Conservation (phyloP, 1,284 basidiomycete species). For the Ceraceosorus guamensis region DNA sequence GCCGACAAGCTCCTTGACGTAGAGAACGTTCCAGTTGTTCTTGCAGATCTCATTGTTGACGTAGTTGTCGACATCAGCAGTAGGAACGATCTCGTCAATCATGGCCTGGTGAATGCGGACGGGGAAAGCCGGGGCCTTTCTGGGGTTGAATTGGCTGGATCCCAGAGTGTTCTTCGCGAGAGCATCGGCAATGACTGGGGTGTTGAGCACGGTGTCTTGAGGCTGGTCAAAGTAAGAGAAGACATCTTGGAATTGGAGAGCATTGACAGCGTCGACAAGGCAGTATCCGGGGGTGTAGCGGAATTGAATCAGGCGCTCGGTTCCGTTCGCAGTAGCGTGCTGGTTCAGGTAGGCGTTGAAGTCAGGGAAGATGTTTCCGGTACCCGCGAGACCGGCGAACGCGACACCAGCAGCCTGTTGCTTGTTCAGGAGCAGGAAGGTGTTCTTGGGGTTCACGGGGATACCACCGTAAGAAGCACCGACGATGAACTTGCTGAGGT, state of each 20-base stretch:
- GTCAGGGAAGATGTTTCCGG: slow-evolving; percentile 17
- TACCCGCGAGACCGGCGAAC: slow-evolving; percentile 26
- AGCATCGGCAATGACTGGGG: background rate
- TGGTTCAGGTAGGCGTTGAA: slow-evolving; percentile 9
- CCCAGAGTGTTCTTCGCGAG: background rate
- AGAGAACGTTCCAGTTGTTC: background rate
- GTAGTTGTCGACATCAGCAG: background rate
- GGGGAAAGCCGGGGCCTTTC: background rate
- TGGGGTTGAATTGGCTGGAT: background rate
- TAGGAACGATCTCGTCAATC: background rate
- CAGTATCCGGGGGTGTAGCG: background rate
- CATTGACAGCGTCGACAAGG: background rate
- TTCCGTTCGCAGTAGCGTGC: background rate
- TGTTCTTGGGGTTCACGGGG: slow-evolving; percentile 3
- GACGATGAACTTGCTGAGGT: slow-evolving; percentile 20
- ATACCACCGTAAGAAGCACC: slow-evolving; percentile 20
- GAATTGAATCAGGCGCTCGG: background rate
- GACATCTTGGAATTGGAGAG: slow-evolving; percentile 3
- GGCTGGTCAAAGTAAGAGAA: background rate
- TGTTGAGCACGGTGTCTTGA: slow-evolving; percentile 2
- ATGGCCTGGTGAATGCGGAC: background rate
- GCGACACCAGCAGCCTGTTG: slow-evolving; percentile 31
- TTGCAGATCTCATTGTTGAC: background rate
- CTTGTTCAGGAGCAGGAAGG: slow-evolving; percentile 18
- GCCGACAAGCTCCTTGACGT: background rate